Evolutionary conservation across 1,284 basidiomycete genomes (phyloP).

Genomic region (Leccinum huronense): DNA sequence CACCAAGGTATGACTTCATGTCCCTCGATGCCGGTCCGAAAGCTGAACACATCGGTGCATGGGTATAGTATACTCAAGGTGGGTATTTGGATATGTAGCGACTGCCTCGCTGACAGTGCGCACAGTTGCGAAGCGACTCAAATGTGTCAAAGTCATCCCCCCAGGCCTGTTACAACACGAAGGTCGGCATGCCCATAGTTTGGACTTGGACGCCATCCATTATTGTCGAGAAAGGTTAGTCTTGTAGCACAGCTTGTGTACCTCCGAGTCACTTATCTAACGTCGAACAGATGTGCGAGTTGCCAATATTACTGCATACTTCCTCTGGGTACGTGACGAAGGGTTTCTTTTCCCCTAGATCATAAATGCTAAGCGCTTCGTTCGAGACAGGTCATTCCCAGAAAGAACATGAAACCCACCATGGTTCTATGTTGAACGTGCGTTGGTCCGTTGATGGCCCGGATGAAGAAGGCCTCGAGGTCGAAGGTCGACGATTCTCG

Average conservation of each 20-base stretch:
- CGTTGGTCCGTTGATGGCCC: slow-evolving; percentile 54
- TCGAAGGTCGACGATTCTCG: slow-evolving; percentile 53
- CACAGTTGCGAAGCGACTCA: slow-evolving; percentile 48
- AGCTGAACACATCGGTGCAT: not conserved
- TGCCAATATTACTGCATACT: slow-evolving; percentile 60
- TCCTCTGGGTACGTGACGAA: slow-evolving; percentile 41
- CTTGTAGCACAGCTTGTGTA: not conserved
- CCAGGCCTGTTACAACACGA: slow-evolving; percentile 41
- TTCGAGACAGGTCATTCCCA: slow-evolving; percentile 49
- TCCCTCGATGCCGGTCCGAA: not conserved
- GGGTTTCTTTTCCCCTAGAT: not conserved
- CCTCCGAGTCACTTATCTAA: slow-evolving; percentile 4
- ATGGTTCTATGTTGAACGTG: slow-evolving; percentile 59
- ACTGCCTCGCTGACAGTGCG: not conserved
- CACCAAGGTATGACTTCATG: slow-evolving; percentile 38
- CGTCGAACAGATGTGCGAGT: slow-evolving; percentile 42
- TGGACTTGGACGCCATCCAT: slow-evolving; percentile 42
- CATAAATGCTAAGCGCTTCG: not conserved
- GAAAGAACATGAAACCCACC: slow-evolving; percentile 56
- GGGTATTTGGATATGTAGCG: not conserved
- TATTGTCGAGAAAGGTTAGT: slow-evolving; percentile 49
- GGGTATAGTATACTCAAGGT: slow-evolving; percentile 29
- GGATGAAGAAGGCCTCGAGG: slow-evolving; percentile 44
- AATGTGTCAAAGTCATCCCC: slow-evolving; percentile 47
- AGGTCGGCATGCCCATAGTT: slow-evolving; percentile 49